A percentile compares a stretch with the other conserved stretches of the same genome.
Conservation (phyloP, 352 stramenopile genomes). For the Plasmopara viticola region DNA sequence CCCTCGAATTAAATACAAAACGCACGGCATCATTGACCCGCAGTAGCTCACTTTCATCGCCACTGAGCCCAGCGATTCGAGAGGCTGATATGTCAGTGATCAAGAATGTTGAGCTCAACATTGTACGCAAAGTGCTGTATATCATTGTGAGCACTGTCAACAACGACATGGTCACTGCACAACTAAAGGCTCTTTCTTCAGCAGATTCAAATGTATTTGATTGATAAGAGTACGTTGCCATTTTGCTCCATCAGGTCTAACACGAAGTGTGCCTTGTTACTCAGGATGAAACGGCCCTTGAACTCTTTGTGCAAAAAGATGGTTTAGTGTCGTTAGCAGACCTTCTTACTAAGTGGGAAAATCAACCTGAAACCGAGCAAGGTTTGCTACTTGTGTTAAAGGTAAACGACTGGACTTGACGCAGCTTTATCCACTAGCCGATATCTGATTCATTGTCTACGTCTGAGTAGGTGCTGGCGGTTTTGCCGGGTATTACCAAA, state of each 20-base stretch:
- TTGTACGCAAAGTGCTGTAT: constrained; percentile 53
- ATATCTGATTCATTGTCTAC: not conserved
- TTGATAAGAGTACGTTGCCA: not conserved
- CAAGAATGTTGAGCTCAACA: constrained; percentile 34
- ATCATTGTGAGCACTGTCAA: constrained; percentile 43
- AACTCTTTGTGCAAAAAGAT: constrained; percentile 42
- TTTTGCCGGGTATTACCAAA: constrained; percentile 48
- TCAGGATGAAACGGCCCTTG: constrained; percentile 46
- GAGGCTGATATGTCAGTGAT: constrained; percentile 20
- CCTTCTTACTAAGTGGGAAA: constrained; percentile 42
- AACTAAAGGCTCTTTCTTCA: constrained; percentile 32
- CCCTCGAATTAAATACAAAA: constrained; percentile 16
- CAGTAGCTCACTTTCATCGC: constrained; percentile 11
- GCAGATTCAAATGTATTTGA: constrained; percentile 31
- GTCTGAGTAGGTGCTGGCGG: constrained; percentile 35
- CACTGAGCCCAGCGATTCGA: constrained; percentile 10
- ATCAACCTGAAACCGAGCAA: constrained; percentile 37
- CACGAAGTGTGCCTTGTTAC: not conserved
- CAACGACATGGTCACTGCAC: constrained; percentile 19
- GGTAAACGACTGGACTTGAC: constrained; percentile 17
- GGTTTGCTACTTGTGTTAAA: constrained; percentile 62
- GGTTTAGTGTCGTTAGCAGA: constrained; percentile 40
- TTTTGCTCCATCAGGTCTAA: not conserved
- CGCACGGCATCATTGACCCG: constrained; percentile 3
- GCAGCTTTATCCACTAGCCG: not conserved